A percentile compares a stretch with the other conserved stretches of the same genome.
phyloP scores from a whole-genome alignment of 768 basidiomycete species.

The Boletales sp. region DNA sequence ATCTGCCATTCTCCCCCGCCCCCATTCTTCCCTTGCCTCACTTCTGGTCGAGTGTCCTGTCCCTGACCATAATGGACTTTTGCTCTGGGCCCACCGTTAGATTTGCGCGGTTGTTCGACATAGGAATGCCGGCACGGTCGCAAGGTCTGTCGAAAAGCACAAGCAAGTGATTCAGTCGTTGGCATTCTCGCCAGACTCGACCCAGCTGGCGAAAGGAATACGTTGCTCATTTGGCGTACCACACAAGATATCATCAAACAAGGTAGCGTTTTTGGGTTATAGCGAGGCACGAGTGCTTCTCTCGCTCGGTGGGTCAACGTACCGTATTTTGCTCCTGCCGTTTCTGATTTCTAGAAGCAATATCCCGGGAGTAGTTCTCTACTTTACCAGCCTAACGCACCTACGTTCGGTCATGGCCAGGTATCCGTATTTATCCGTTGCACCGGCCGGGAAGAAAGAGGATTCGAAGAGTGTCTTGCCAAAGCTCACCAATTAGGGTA shows the following conservation, averaged over 20 bases:
- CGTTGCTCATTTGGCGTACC: slow-evolving; percentile 45
- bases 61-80: slow-evolving; percentile 19
- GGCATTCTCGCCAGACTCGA: no score
- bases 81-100: slow-evolving; percentile 29
- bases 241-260: no score
- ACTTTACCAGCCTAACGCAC: slow-evolving; percentile 84
- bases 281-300: slow-evolving; percentile 86
- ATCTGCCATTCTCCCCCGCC: background rate
- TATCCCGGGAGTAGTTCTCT: slow-evolving; percentile 88
- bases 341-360: slow-evolving; percentile 49
- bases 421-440: slow-evolving; percentile 62
- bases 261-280: slow-evolving; percentile 70
- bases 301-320: slow-evolving; percentile 52
- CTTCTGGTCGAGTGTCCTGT: background rate
- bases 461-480: slow-evolving; percentile 51
- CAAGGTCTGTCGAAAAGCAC: no score
- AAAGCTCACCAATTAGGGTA: slow-evolving; percentile 75
- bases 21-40: background rate
- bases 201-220: no score
- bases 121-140: no score
- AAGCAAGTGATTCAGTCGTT: no score
- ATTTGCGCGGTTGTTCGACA: no score
- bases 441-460: slow-evolving; percentile 13
- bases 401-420: slow-evolving; percentile 73
- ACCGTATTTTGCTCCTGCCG: background rate